Evolutionary conservation across 2,329 filamentous ascomycete species (phyloP).

Genomic region (Setomelanomma holmii): DNA sequence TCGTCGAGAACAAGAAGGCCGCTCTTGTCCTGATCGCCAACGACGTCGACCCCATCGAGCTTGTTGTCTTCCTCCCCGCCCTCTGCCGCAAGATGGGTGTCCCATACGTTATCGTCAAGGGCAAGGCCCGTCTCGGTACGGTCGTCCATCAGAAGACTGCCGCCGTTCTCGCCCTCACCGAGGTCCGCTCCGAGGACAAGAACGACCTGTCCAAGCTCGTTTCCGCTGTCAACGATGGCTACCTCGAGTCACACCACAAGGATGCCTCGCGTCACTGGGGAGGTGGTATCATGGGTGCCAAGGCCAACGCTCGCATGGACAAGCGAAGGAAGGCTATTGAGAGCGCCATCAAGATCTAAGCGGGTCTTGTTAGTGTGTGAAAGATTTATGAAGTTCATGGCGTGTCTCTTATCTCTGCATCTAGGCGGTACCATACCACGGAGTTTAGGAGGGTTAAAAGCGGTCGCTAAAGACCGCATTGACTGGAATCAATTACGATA

Average conservation of each 20-base stretch:
- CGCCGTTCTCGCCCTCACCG: conserved; percentile 92
- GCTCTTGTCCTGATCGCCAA: conserved; percentile 97
- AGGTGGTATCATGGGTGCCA: conserved; percentile 98
- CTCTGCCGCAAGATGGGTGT: conserved; percentile 99
- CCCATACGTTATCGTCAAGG: conserved; percentile 99
- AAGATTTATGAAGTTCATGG: conserved; percentile 42
- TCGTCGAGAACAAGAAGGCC: conserved; percentile 92
- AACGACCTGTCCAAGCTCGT: conserved; percentile 96
- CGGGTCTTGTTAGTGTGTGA: conserved; percentile 30
- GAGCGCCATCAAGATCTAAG: conserved; percentile 96
- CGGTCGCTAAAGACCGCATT: conserved; percentile 41
- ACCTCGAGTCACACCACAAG: conserved; percentile 88
- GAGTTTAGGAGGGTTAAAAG: conserved; percentile 51
- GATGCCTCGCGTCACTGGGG: conserved; percentile 93
- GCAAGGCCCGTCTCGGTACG: conserved; percentile 98
- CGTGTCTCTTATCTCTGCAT: conserved; percentile 51
- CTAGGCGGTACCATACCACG: conserved; percentile 49
- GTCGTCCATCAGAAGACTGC: conserved; percentile 99
- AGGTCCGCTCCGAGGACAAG: conserved; percentile 99
- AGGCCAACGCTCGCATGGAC: conserved; percentile 78
- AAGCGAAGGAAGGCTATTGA: conserved; percentile 97
- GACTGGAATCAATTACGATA: conserved; percentile 46
- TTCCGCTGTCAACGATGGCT: conserved; percentile 96
- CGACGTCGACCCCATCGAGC: conserved; percentile 99
- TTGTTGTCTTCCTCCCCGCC: conserved; percentile 98